These are phyloP conservation scores for Podospora bellae-mahoneyi DNA, from an alignment of 495 filamentous ascomycete species.

Conservation along the genomic window DNA sequence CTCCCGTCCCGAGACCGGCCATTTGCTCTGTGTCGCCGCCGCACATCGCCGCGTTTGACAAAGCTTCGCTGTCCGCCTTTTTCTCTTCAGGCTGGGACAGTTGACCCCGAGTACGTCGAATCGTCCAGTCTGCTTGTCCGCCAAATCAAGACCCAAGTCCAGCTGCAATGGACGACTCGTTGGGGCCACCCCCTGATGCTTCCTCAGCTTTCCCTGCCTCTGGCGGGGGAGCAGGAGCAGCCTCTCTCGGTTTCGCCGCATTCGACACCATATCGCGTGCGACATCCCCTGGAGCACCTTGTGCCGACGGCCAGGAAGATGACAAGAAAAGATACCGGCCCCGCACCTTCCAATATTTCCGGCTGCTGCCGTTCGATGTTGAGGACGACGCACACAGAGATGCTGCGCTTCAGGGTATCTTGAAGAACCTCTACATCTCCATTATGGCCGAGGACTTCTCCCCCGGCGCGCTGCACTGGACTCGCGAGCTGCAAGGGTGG, in stretches of 20 bases:
- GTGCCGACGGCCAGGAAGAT: constrained; percentile 32
- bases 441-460: constrained; percentile 90
- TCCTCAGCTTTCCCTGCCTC: constrained; percentile 27
- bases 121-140: neutral
- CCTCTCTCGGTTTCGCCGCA: constrained; percentile 28
- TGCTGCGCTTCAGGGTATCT: constrained; percentile 72
- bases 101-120: neutral
- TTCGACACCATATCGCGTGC: constrained; percentile 48
- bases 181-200: constrained; percentile 25
- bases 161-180: constrained; percentile 31
- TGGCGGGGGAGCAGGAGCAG: constrained; percentile 19
- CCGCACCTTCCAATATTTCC: constrained; percentile 87
- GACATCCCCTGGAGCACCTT: constrained; percentile 45
- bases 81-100: neutral
- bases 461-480: constrained; percentile 94
- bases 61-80: constrained; percentile 5
- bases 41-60: constrained; percentile 6
- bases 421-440: constrained; percentile 88
- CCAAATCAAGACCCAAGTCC: neutral
- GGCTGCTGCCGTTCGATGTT: constrained; percentile 79
- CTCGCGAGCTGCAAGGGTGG: constrained; percentile 92
- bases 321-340: constrained; percentile 68
- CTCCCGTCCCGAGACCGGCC: constrained; percentile 8
- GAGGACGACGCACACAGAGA: constrained; percentile 74
- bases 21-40: neutral